Evolutionary conservation across 2,329 filamentous ascomycete species (phyloP).

Genomic region (Ascochyta viciae-villosae): DNA sequence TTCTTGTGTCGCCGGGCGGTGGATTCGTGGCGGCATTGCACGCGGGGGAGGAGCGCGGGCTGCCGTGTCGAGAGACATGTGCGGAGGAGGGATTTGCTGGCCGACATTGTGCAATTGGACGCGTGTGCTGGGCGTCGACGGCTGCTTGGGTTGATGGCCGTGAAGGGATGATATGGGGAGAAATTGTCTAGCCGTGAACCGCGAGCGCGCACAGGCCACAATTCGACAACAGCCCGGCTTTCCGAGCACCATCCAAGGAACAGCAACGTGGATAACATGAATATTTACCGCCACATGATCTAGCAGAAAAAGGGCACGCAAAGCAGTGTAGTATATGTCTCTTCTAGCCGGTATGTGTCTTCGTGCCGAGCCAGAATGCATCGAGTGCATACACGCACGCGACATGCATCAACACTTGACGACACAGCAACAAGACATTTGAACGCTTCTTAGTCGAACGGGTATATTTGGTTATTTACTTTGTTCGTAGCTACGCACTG

Average conservation of each 20-base stretch:
- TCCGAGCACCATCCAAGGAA: no score
- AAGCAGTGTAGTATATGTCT: no score
- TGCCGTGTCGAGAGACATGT: conserved; percentile 27
- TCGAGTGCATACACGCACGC: no score
- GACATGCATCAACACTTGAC: not conserved
- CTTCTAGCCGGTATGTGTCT: conserved; percentile 35
- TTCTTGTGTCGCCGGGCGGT: conserved; percentile 56
- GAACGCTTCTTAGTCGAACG: not conserved
- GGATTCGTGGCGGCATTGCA: conserved; percentile 52
- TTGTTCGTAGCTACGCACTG: conserved; percentile 1
- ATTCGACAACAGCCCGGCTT: no score
- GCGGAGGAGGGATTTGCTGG: conserved; percentile 41
- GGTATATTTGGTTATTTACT: conserved; percentile 16
- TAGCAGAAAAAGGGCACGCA: no score
- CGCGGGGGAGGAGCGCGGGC: conserved; percentile 32
- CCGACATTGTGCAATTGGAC: conserved; percentile 40
- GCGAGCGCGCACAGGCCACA: no score
- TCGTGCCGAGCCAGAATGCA: conserved; percentile 15
- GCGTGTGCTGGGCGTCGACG: conserved; percentile 15
- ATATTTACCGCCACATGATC: no score
- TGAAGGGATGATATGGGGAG: conserved; percentile 17
- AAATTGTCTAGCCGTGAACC: no score
- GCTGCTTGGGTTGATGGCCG: conserved; percentile 15
- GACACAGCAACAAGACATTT: not conserved
- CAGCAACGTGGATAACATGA: no score